Base-by-base conservation (phyloP, 2,329 filamentous ascomycete species). In the Septoria petroselini region DNA sequence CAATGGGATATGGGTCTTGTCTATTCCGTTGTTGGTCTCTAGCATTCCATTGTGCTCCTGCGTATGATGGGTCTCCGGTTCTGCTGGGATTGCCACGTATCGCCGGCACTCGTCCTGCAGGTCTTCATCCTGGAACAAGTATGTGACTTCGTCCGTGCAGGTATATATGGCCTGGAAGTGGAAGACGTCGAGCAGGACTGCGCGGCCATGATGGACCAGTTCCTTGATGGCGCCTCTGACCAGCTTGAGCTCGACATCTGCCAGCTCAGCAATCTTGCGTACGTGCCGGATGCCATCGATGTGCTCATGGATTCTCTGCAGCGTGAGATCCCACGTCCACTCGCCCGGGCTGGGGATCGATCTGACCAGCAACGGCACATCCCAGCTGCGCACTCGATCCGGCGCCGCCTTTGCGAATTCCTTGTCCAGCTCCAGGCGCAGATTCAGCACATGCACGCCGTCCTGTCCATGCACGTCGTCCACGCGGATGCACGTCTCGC, bases 201-300 rank as follows among this genome's bases (percentile, higher is more conserved):
- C 80, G 62, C 89, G 91, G 65, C 91, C 88, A 70, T 97, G 96
- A 74, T 94, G 95, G 19, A 97, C 78, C 7, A 98, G 78, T 67
- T 97, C 91, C 55, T 88, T 84, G 50, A 97, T 80, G 6, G 90
- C 91, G 44, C 89, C 85, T 63, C 88, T 87, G 48, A 91, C 88
- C 18, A 98, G 82, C 41, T 86, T 85, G 41, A 95, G 79, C 53
- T 94, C 90, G 7, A 93, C 88, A 63, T 95, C 88, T 38, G 91
- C 89, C 18, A 86, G 78, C 58, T 85, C 81, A 11, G 93, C 86
- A 62, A 98, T 95, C 59, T 87, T 85, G 23, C 88, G 84, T 48
- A 97, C 85, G 66, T 91, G 89, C 64, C 89, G 88, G 53, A 96
- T 84, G 50, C 93, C 93, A 68, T 98, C 89, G 65, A 98, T 89